These are phyloP conservation scores for Colletotrichum paranaense DNA, from an alignment of 2,329 filamentous ascomycete genomes.

Conservation along the genomic window DNA sequence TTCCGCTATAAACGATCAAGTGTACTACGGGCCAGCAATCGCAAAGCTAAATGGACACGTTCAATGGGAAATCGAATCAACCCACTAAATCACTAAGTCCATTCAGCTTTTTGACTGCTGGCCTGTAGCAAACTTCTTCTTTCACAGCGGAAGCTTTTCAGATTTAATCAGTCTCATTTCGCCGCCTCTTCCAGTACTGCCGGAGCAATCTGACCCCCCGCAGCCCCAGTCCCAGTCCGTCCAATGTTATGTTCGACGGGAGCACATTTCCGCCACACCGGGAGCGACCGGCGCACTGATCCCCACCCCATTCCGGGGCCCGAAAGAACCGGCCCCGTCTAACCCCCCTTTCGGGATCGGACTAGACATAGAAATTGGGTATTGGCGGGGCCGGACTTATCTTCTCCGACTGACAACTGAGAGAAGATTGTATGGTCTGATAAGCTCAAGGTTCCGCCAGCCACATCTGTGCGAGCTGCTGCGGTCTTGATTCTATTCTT, in stretches of 20 bases:
- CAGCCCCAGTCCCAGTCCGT: not conserved
- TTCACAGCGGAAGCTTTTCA: too few relatives aligned
- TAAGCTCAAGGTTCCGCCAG: not conserved
- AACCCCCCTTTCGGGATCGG: not conserved
- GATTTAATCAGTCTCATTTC: too few relatives aligned
- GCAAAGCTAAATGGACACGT: too few relatives aligned
- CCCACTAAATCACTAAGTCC: too few relatives aligned
- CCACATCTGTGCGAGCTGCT: not conserved
- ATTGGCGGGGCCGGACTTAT: not conserved
- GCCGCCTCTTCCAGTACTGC: too few relatives aligned
- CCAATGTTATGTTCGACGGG: not conserved
- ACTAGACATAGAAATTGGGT: not conserved
- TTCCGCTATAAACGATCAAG: too few relatives aligned
- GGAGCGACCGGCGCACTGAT: constrained; percentile 3
- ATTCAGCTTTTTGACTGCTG: too few relatives aligned
- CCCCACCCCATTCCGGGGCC: not conserved
- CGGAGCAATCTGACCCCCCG: too few relatives aligned
- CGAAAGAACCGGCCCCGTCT: not conserved
- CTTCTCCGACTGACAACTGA: not conserved
- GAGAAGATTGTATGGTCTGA: too few relatives aligned
- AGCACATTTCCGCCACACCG: not conserved
- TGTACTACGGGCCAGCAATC: too few relatives aligned
- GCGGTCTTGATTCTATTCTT: not conserved
- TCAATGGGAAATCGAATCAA: too few relatives aligned
- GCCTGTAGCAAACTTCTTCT: too few relatives aligned